A percentile compares a stretch with the other conserved stretches of the same genome.
phyloP scores from a whole-genome alignment of 495 filamentous ascomycete genomes.

The Penicillium pancosmium region DNA sequence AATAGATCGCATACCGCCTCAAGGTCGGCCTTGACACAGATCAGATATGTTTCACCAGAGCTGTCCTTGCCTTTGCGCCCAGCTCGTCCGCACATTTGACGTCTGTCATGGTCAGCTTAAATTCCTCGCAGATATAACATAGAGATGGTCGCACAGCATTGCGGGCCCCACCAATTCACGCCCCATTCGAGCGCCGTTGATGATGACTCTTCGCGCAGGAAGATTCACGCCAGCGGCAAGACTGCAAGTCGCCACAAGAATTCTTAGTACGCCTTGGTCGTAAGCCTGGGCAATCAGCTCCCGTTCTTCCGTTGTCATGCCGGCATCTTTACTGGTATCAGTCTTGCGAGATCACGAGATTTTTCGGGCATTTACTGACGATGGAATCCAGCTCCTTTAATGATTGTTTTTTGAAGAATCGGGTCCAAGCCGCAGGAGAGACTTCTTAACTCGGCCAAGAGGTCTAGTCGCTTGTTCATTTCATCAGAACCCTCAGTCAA shows the following conservation, averaged over 20 bases:
- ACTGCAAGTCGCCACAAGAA: constrained; percentile 80
- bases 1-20: constrained; percentile 70
- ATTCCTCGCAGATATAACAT: neutral
- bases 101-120: constrained; percentile 39
- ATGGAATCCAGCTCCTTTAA: constrained; percentile 75
- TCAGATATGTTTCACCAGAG: constrained; percentile 78
- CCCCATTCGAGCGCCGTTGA: constrained; percentile 79
- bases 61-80: constrained; percentile 85
- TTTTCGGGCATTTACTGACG: constrained; percentile 43
- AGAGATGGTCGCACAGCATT: constrained; percentile 58
- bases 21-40: constrained; percentile 70
- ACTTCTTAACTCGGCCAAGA: constrained; percentile 70
- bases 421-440: constrained; percentile 69
- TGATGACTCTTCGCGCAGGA: constrained; percentile 74
- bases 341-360: neutral
- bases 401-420: constrained; percentile 64
- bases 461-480: constrained; percentile 62
- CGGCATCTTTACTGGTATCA: constrained; percentile 56
- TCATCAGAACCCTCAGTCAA: constrained; percentile 47
- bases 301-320: constrained; percentile 78
- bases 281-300: constrained; percentile 75
- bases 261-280: constrained; percentile 67
- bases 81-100: constrained; percentile 84
- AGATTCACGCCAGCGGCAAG: constrained; percentile 86
- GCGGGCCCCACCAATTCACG: constrained; percentile 74